Percentiles rank a stretch among this genome's conserved stretches.
Evolutionary conservation across 768 basidiomycete genomes (phyloP).

Genomic region (Panaeolus cyanescens): DNA sequence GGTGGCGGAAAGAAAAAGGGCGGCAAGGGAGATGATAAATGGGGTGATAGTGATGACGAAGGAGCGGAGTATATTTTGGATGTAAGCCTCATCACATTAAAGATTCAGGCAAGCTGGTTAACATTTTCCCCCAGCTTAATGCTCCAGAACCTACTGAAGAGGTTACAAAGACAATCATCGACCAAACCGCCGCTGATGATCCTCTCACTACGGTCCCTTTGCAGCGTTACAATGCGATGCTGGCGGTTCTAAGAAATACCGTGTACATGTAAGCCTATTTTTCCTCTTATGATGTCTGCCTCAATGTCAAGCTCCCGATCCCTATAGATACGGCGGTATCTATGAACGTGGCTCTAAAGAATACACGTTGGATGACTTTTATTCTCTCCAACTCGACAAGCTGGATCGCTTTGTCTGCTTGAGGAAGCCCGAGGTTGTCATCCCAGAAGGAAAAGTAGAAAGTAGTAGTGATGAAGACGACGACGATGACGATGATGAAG

Average conservation of each 20-base stretch:
- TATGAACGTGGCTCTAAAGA: constrained; percentile 81
- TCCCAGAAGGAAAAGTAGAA: constrained; percentile 62
- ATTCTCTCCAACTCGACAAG: constrained; percentile 80
- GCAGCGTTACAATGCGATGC: constrained; percentile 86
- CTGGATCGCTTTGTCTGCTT: constrained; percentile 77
- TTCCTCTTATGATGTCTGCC: not conserved
- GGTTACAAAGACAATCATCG: not conserved
- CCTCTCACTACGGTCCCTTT: constrained; percentile 65
- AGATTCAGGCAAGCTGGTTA: not conserved
- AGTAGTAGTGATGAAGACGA: constrained; percentile 65
- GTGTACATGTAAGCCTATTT: constrained; percentile 70
- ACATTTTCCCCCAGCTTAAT: not conserved
- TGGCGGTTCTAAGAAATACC: constrained; percentile 81
- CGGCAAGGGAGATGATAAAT: constrained; percentile 20
- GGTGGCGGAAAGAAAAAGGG: constrained; percentile 15
- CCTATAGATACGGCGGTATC: constrained; percentile 80
- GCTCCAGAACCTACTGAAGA: not conserved
- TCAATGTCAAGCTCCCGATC: not conserved
- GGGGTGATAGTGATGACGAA: constrained; percentile 15
- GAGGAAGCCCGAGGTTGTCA: constrained; percentile 62
- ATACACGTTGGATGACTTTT: constrained; percentile 89
- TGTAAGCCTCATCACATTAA: not conserved
- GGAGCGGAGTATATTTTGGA: constrained; percentile 5
- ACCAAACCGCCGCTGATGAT: constrained; percentile 56
- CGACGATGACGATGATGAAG: constrained; percentile 58